Percentiles rank a stretch among this genome's conserved stretches.
phyloP scores from a whole-genome alignment of 768 basidiomycete species.

The Cyclocybe aegerita region DNA sequence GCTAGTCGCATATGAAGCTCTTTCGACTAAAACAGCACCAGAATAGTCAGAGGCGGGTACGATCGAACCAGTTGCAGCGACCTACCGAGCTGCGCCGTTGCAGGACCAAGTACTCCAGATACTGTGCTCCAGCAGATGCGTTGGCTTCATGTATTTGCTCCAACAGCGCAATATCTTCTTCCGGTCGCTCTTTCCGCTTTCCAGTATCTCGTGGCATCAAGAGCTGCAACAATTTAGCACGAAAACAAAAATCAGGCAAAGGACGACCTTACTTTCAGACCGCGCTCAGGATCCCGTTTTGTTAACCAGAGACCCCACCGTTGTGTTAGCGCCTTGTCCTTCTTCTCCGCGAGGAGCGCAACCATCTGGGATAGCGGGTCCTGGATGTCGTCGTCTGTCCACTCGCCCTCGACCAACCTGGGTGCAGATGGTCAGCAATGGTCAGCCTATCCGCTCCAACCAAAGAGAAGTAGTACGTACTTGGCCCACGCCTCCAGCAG shows the following conservation, averaged over 20 bases:
- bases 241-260: background rate
- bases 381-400: conserved; percentile 58
- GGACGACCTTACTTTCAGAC: conserved; percentile 55
- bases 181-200: conserved; percentile 56
- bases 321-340: conserved; percentile 61
- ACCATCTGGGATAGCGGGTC: conserved; percentile 67
- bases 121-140: conserved; percentile 63
- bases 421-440: background rate
- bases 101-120: conserved; percentile 80
- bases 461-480: conserved; percentile 38
- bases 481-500: conserved; percentile 68
- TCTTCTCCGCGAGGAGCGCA: conserved; percentile 51
- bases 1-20: conserved; percentile 72
- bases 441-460: background rate
- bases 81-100: conserved; percentile 61
- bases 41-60: background rate
- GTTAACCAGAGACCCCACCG: conserved; percentile 84
- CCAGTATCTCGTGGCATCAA: conserved; percentile 53
- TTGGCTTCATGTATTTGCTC: conserved; percentile 57
- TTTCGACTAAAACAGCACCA: conserved; percentile 40
- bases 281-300: conserved; percentile 64
- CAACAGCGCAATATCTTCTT: conserved; percentile 61
- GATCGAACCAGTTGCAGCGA: background rate
- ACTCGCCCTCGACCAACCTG: conserved; percentile 68
- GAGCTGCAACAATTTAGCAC: conserved; percentile 40